A percentile compares a stretch with the other conserved stretches of the same genome.
phyloP scores from a whole-genome alignment of 2,329 filamentous ascomycete genomes.

The Fusarium longipes region DNA sequence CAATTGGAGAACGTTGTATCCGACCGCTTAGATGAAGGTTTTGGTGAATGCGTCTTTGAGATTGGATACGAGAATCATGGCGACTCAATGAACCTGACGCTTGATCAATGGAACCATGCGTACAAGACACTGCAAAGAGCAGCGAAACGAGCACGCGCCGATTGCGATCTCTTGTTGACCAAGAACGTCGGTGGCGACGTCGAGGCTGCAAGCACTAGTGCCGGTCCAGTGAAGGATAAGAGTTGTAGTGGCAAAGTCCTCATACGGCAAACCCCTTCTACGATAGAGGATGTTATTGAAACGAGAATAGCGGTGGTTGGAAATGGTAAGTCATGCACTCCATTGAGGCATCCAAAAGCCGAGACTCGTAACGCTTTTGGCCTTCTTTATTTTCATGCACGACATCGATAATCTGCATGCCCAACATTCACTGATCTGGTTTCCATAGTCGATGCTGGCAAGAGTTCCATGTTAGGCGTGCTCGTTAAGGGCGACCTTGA shows the following conservation, averaged over 20 bases:
- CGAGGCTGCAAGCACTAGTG: slow-evolving; percentile 71
- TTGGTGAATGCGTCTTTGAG: slow-evolving; percentile 91
- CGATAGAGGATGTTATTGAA: slow-evolving; percentile 90
- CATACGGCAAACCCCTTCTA: slow-evolving; percentile 78
- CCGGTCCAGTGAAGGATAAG: slow-evolving; percentile 72
- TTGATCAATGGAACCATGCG: slow-evolving; percentile 80
- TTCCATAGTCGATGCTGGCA: slow-evolving; percentile 86
- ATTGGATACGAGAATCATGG: slow-evolving; percentile 91
- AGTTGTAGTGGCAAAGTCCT: slow-evolving; percentile 88
- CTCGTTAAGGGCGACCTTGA: slow-evolving; percentile 95
- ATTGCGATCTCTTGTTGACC: slow-evolving; percentile 87
- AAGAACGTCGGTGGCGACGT: slow-evolving; percentile 84
- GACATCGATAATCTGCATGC: background rate
- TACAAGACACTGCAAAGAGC: slow-evolving; percentile 73
- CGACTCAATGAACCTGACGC: slow-evolving; percentile 81
- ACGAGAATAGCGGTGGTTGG: slow-evolving; percentile 96
- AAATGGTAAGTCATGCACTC: slow-evolving; percentile 69
- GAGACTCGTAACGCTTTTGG: background rate
- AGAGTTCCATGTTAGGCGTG: slow-evolving; percentile 95
- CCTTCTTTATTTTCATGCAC: no score
- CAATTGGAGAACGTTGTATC: slow-evolving; percentile 74
- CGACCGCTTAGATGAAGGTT: slow-evolving; percentile 80
- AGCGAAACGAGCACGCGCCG: slow-evolving; percentile 73
- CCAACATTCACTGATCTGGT: slow-evolving; percentile 22
- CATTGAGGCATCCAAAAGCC: background rate